Conservation (phyloP, 139 green algal genomes). For the Gonium pectorale region DNA sequence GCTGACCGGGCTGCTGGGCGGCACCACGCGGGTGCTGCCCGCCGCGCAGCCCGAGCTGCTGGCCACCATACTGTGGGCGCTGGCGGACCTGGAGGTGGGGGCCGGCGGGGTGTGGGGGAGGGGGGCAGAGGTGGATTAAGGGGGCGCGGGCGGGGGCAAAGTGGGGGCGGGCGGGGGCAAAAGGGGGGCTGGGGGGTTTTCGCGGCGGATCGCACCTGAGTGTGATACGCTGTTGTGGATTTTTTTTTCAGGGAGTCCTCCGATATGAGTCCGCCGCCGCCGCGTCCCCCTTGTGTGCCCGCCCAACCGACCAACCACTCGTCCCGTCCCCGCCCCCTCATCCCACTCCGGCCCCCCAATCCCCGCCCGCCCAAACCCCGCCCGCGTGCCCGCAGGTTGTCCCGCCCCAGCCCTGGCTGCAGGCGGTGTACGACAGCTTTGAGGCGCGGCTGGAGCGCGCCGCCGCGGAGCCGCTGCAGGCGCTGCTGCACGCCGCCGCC, state of each 20-base stretch:
- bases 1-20: not conserved
- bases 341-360: not conserved
- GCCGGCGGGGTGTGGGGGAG: not conserved
- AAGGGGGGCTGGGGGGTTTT: too few species aligned
- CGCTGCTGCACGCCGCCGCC: conserved; percentile 39
- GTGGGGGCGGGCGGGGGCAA: too few species aligned
- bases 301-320: too few species aligned
- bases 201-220: too few species aligned
- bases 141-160: not conserved
- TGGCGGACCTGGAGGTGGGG: conserved; percentile 35
- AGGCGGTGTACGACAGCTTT: not conserved
- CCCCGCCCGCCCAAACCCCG: not conserved
- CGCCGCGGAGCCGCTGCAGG: conserved; percentile 33
- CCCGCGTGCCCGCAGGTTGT: not conserved
- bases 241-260: too few species aligned
- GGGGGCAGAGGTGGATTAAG: not conserved
- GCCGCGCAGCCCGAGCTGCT: conserved; percentile 18
- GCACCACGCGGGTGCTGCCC: conserved; percentile 3
- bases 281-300: too few species aligned
- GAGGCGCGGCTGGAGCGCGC: conserved; percentile 18
- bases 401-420: conserved; percentile 2
- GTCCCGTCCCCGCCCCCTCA: too few species aligned
- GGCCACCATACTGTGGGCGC: conserved; percentile 36
- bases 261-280: too few species aligned
- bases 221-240: too few species aligned